phyloP scores from a whole-genome alignment of 2,329 filamentous ascomycete genomes.

The Arthrinium phaeospermum region DNA sequence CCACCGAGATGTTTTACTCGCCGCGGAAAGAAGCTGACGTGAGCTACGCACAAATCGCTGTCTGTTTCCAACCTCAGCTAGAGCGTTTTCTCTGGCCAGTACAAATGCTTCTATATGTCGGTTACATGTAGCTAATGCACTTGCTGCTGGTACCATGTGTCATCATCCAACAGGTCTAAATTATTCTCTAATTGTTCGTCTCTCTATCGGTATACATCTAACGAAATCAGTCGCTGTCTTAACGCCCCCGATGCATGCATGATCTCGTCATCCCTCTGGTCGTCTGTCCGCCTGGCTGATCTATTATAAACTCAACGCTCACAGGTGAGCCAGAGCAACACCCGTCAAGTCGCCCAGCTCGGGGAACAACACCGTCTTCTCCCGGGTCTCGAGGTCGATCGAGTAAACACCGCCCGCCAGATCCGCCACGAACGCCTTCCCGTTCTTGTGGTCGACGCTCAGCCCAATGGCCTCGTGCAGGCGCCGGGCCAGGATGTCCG shows the following conservation, averaged over 20 bases:
- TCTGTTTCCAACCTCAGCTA: no score
- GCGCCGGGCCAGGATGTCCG: conserved; percentile 26
- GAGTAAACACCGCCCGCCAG: conserved; percentile 25
- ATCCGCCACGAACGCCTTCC: conserved; percentile 25
- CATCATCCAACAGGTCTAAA: neutral
- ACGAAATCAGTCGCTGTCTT: neutral
- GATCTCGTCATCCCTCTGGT: neutral
- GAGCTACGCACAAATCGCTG: no score
- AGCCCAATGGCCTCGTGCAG: conserved; percentile 29
- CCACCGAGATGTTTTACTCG: no score
- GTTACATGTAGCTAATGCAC: no score
- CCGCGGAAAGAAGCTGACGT: no score
- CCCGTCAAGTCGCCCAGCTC: conserved; percentile 25
- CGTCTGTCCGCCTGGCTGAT: neutral
- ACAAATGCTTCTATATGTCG: no score
- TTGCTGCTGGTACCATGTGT: neutral
- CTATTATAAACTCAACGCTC: neutral
- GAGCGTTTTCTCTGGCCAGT: no score
- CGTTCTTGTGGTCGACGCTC: conserved; percentile 22
- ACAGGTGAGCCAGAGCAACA: conserved; percentile 12
- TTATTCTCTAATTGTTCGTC: neutral
- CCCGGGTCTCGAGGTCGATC: conserved; percentile 21
- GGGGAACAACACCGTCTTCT: conserved; percentile 25
- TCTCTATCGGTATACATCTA: neutral
- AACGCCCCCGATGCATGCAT: conserved; percentile 1